Percentiles rank a stretch among this genome's conserved stretches.
Evolutionary conservation across 164 flowering plant species (phyloP).

Genomic region (Protea cynaroides): DNA sequence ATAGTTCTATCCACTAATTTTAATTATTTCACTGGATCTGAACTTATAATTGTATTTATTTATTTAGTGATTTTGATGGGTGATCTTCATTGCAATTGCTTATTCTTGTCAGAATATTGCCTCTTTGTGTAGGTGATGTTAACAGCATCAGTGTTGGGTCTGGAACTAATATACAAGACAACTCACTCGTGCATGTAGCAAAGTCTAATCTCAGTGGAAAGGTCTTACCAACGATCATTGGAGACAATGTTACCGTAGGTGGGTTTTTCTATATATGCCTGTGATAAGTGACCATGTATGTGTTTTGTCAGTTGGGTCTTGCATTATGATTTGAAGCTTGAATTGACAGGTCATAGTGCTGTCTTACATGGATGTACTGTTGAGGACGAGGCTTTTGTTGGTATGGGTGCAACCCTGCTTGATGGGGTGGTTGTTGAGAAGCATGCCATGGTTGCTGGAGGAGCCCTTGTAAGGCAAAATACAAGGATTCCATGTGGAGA

Average conservation of each 20-base stretch:
- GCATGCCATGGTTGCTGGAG: slow-evolving; percentile 93
- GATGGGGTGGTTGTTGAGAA: slow-evolving; percentile 91
- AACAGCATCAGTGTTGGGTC: slow-evolving; percentile 82
- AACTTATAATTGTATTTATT: too few species aligned
- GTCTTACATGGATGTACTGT: slow-evolving; percentile 91
- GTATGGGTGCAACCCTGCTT: slow-evolving; percentile 88
- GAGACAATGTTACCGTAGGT: slow-evolving; percentile 95
- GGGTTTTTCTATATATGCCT: slow-evolving; percentile 20
- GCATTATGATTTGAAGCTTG: slow-evolving; percentile 15
- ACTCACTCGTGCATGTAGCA: slow-evolving; percentile 94
- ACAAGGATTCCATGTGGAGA: slow-evolving; percentile 80
- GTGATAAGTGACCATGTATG: neutral
- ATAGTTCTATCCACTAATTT: too few species aligned
- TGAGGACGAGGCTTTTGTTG: slow-evolving; percentile 90
- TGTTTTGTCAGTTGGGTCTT: neutral
- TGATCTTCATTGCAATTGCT: neutral
- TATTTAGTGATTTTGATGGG: too few species aligned
- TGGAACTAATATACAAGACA: slow-evolving; percentile 92
- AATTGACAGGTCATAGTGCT: slow-evolving; percentile 81
- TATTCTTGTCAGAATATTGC: neutral
- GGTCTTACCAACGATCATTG: slow-evolving; percentile 87
- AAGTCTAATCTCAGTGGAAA: slow-evolving; percentile 90
- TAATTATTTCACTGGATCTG: too few species aligned
- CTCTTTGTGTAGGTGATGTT: slow-evolving; percentile 62
- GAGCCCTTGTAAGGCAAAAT: slow-evolving; percentile 90